Evolutionary conservation across 169 alveolate species (phyloP), one percentile per base, ranked within the genome.

Genomic region (Eimeria falciformis): DNA sequence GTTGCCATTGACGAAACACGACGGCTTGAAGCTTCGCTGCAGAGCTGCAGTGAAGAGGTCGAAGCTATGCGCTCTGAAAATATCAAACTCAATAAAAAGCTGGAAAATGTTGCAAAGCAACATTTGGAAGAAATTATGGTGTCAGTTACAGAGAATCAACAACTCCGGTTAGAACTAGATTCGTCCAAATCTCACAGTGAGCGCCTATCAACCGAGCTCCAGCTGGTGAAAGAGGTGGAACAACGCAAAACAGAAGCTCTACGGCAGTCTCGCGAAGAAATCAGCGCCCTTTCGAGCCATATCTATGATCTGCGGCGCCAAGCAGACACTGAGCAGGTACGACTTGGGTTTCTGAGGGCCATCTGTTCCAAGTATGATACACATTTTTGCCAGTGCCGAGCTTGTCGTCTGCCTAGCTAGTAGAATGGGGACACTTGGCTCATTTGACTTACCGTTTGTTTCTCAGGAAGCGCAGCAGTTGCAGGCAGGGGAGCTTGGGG

Each of bases 261-360:
- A 14, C 21, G 71, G 53, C 56, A 50, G 73, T 46, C 88, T 23
- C 88, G 88, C 17, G 88, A 78, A 50, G 88, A 78, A 37, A 53
- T 7, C 25, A 78, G 47, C 73, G 73, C 58, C 40, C 88, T 78
- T 11, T 78, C 88, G 17, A 53, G 53, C 71, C 37, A 50, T 25
- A 58, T 78, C 5, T 71, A 78, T 50, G 88, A 78, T 40, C 71
- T 78, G 33, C n/a, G 11, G 88, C 88, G 88, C 71, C 88, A 78
- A 40, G 88, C 88, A 53, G 88, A 78, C 6, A 50, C 21, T 21
- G 25, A 5, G 18, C 37, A 78, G 40, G 88, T 50, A 53, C 23
- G 88, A n/a, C 50, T 25, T 3, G 47, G 88, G 53, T 50, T 25
- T 46, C 21, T 9, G 0, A 25, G 23, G 73, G 47, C 21, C n/a